A percentile compares a stretch with the other conserved stretches of the same genome.
Evolutionary conservation across 1,139 yeast genomes (phyloP).

Genomic region (Nakaseomyces glabratus): DNA sequence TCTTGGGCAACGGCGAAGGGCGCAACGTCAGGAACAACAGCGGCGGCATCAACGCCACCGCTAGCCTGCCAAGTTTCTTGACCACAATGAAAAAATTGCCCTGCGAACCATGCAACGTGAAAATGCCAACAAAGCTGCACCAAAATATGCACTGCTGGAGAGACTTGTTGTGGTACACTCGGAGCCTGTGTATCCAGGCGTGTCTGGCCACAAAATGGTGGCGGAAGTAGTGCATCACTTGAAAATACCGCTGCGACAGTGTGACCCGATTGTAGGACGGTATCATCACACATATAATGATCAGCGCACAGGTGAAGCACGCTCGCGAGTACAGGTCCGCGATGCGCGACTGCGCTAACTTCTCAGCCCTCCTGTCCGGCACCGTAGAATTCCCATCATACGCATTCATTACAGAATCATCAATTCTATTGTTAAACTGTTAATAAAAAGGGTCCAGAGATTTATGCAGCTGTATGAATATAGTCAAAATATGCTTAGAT

Average conservation of each 20-base stretch:
- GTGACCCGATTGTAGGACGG: slow-evolving; percentile 22
- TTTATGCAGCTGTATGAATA: not conserved
- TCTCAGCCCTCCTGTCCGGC: slow-evolving; percentile 2
- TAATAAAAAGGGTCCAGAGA: not conserved
- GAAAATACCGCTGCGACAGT: slow-evolving; percentile 18
- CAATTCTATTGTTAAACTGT: not conserved
- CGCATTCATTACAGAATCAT: not conserved
- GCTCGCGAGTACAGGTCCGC: slow-evolving; percentile 1
- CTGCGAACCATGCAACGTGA: slow-evolving; percentile 15
- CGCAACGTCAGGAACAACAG: slow-evolving; percentile 51
- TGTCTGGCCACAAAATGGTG: slow-evolving; percentile 18
- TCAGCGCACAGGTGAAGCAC: slow-evolving; percentile 6
- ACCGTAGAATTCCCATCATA: not conserved
- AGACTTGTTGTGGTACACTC: slow-evolving; percentile 23
- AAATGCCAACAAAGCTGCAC: slow-evolving; percentile 13
- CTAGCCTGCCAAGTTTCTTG: slow-evolving; percentile 41
- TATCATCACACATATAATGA: slow-evolving; percentile 18
- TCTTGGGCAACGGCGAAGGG: slow-evolving; percentile 49
- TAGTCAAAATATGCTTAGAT: not conserved
- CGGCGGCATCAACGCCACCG: slow-evolving; percentile 59
- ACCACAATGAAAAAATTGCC: slow-evolving; percentile 25
- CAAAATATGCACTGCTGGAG: slow-evolving; percentile 21
- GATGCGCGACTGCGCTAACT: slow-evolving; percentile 1
- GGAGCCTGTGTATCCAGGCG: slow-evolving; percentile 19
- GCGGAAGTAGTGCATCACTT: slow-evolving; percentile 19